Evolutionary conservation across 805 yeast genomes (phyloP), one percentile per base, ranked within the genome.

Genomic region (Kurtzmaniella fragi): DNA sequence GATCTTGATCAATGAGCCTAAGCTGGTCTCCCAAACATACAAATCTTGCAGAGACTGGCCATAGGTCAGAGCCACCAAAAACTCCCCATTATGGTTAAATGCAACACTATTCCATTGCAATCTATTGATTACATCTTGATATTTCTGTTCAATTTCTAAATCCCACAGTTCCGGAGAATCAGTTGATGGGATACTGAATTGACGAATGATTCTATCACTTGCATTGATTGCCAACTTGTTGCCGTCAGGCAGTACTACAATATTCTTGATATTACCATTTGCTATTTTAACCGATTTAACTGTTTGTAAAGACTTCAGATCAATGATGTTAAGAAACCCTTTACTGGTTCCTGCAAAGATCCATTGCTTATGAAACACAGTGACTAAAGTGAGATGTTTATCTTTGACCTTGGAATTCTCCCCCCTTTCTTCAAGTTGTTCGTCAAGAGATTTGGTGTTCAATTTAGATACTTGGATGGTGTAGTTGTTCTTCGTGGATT

Each of bases 1-100:
- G 35, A 89, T 91, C 61, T 91, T 84, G 23, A 88, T 84, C 40
- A 90, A 64, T n/a, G 95, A 79, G 0, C 96, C 97, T 71, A 84
- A 73, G 6, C 77, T 70, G 0, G 96, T 85, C 55, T 91, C 97
- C 97, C 97, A 90, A 42, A 91, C 75, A 57, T 89, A 90, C 33
- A 91, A 71, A 50, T 87, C 95, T 54, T 89, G 96, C 0, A 93
- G 82, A 4, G 90, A 81, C 47, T 67, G 71, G 10, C 95, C 95
- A 56, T 78, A 80, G 0, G 96, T 84, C 0, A 95, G 80, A 0
- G 96, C 97, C 38, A 87, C 80, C n/a, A 90, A 61, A 56, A 84
- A 90, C 42, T 91, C 97, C 5, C 78, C 76, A 47, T 78, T 80
- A 41, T 81, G 78, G 47, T 85, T 84, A 61, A 85, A 82, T 8